Conservation (phyloP, 2,329 filamentous ascomycete genomes). For the Pseudocercospora fuligena region DNA sequence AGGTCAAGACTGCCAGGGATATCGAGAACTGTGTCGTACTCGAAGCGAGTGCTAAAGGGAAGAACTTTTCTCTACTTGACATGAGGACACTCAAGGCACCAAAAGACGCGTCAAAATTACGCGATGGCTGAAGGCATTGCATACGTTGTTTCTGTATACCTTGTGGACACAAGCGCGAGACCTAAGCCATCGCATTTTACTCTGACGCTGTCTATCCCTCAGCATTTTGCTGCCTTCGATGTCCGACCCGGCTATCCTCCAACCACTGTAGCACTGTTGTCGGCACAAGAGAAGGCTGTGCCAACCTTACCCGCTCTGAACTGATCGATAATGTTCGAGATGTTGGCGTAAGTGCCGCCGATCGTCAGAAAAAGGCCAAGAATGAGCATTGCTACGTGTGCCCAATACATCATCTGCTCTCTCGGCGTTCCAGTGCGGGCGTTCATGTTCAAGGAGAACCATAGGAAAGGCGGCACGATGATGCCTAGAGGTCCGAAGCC, state of each 20-base stretch:
- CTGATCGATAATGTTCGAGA: slow-evolving; percentile 26
- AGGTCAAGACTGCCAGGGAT: neutral
- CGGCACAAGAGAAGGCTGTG: slow-evolving; percentile 24
- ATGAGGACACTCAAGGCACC: neutral
- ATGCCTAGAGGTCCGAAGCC: slow-evolving; percentile 18
- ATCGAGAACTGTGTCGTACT: neutral
- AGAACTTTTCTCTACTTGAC: neutral
- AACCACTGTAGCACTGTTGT: slow-evolving; percentile 20
- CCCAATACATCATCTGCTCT: slow-evolving; percentile 11
- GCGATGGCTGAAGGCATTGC: neutral
- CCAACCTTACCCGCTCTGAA: slow-evolving; percentile 22
- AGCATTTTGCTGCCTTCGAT: too few species aligned
- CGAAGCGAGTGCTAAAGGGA: too few species aligned
- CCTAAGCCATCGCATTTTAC: neutral
- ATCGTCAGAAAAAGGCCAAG: slow-evolving; percentile 52
- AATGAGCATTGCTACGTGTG: slow-evolving; percentile 26
- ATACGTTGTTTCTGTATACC: neutral
- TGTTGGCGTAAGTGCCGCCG: slow-evolving; percentile 48
- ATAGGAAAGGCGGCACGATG: slow-evolving; percentile 21
- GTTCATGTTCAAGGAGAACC: slow-evolving; percentile 18
- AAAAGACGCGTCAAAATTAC: neutral
- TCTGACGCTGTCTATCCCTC: neutral
- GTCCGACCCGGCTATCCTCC: neutral
- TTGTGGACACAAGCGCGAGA: neutral
- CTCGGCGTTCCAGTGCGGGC: slow-evolving; percentile 1